Evolutionary conservation across 495 filamentous ascomycete genomes (phyloP), one percentile per base, ranked within the genome.

Genomic region (Polyplosphaeria fusca): DNA sequence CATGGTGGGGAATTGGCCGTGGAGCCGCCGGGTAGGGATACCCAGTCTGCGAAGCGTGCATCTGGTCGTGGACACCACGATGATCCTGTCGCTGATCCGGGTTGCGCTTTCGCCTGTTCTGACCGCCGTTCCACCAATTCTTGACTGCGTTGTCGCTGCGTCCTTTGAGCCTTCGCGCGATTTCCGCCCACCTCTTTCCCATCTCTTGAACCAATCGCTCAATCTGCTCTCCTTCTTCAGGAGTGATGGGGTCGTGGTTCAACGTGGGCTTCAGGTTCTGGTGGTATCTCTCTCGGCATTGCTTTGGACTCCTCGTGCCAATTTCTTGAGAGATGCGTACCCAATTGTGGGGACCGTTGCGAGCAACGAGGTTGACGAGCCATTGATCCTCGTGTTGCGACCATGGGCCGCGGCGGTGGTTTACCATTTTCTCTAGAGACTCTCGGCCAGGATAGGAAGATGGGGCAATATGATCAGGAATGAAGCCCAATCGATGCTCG

Each of bases 51-150:
- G 45, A 27, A 24, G 57, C 16, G 23, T 54, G 57, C 9, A 23
- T 26, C 23, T 54, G 45, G 4, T 49, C 42, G 9, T 52, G 43
- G 7, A 46, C 44, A 44, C 39, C 35, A 12, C 52, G 47, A 12
- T 50, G 46, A 38, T 55, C 53, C 11, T 42, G 24, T 18, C 55
- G 59, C n/a, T n/a, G n/a, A 2, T 59, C 59, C 3, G 59, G 53
- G 49, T 58, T 64, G 11, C 66, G 49, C 53, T 64, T 66, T 51
- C 63, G 41, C 35, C 91, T 82, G 73, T 96, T 96, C 84, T 89
- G 86, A 67, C 87, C 88, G 28, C 93, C 92, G 71, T 98, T 97
- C 89, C 89, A 96, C 89, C 91, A 97, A 73, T 98, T 98, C 82
- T 98, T 98, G 46, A 98, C 91, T 27, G 89, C 88, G 67, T 98